Base-by-base conservation (phyloP, 176 grass and related monocot genomes). In the Chloris gayana region DNA sequence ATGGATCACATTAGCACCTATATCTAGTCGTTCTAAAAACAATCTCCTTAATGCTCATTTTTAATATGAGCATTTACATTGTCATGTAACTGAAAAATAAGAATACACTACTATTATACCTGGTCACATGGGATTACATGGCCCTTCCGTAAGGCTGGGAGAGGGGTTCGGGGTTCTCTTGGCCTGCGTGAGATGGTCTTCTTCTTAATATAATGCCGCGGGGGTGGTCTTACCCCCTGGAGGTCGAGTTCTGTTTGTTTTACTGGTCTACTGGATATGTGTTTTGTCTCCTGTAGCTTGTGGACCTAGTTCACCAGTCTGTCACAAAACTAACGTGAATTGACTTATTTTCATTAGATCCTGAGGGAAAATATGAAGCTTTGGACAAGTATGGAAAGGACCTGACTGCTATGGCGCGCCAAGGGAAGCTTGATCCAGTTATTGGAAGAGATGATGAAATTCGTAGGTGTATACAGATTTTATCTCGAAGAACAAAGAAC, bases 381-480 rank as follows among this genome's bases (percentile, higher is more conserved):
- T 80, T 98, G 56, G 96, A 98, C 67, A 98, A 91, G 76, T 98
- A 98, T 84, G 96, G 96, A 67, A 98, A 98, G 51, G 96, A 98
- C 41, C 90, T 98, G 76, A 95, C 96, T 73, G 86, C 96, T 73
- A 98, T 95, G 90, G 96, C 92, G 64, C 83, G 92, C 24, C 84
- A 95, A 83, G 96, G 96, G 81, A 98, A 98, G 69, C 96, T 98
- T 69, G 96, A 98, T 87, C 96, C 96, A 14, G 96, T 98, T 82
- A 98, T 98, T 65, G 96, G 96, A 67, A 93, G 96, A 75, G 96
- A 95, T 84, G 96, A 98, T 89, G 96, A 98, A 79, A 98, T 98
- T 58, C 87, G 96, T 77, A 93, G 96, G 81, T 98, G 96, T 73
- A 98, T 98, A 80, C 96, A 98, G 69, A 98, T 98, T 88, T 80